Conservation (phyloP, 2,329 filamentous ascomycete genomes). For the Phaeoacremonium minimum region DNA sequence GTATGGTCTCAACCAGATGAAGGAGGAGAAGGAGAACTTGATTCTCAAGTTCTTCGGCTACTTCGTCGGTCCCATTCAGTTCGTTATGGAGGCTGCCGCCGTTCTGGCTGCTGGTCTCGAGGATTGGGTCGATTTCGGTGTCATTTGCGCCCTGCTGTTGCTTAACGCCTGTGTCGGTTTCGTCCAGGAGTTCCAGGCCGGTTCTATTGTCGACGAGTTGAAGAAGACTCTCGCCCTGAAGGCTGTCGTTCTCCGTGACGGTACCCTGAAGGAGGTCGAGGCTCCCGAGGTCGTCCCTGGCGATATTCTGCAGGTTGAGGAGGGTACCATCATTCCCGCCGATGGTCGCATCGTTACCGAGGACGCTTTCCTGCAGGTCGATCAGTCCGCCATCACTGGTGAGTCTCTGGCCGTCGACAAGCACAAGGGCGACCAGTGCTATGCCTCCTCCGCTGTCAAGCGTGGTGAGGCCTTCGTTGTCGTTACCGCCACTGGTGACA, state of each 20-base stretch:
- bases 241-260: constrained; percentile 82
- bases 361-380: constrained; percentile 80
- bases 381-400: constrained; percentile 88
- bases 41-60: constrained; percentile 78
- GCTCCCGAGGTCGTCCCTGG: constrained; percentile 82
- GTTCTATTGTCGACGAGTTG: constrained; percentile 83
- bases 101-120: constrained; percentile 68
- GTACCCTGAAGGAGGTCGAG: constrained; percentile 72
- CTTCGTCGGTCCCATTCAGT: constrained; percentile 87
- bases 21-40: constrained; percentile 83
- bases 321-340: constrained; percentile 87
- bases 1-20: constrained; percentile 84
- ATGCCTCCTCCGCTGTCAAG: constrained; percentile 84
- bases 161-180: constrained; percentile 86
- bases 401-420: constrained; percentile 91
- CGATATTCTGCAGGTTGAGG: constrained; percentile 85
- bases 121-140: constrained; percentile 92
- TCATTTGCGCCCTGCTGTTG: constrained; percentile 77
- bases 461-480: constrained; percentile 83
- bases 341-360: constrained; percentile 84
- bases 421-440: constrained; percentile 75
- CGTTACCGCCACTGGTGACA: constrained; percentile 80
- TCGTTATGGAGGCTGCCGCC: constrained; percentile 68
- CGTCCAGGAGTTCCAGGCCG: constrained; percentile 84
- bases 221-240: constrained; percentile 89